Conservation (phyloP, 2,329 filamentous ascomycete genomes). For the Talaromyces amestolkiae region DNA sequence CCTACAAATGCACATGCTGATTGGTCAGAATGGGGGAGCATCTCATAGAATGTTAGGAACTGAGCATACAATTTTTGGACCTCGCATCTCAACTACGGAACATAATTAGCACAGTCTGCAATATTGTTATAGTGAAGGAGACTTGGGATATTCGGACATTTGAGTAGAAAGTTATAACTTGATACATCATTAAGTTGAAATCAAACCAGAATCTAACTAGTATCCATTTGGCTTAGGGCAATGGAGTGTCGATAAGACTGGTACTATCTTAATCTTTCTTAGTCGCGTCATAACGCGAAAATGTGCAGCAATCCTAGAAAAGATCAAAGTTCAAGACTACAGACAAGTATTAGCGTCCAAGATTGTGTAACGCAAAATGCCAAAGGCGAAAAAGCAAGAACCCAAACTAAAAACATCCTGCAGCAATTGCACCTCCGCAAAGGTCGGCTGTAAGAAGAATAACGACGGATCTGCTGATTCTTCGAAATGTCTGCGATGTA, state of each 20-base stretch:
- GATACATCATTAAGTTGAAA: background rate
- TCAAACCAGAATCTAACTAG: background rate
- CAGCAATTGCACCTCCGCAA: background rate
- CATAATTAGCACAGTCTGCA: background rate
- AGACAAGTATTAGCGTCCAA: background rate
- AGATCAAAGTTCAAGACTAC: background rate
- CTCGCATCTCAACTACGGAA: background rate
- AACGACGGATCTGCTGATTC: background rate
- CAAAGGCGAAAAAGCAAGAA: background rate
- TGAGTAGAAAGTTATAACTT: background rate
- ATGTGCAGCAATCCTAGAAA: background rate
- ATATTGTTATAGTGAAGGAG: background rate
- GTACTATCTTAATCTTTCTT: background rate
- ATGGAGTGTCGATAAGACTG: background rate
- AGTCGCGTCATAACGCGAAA: background rate
- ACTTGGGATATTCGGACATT: background rate
- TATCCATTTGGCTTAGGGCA: background rate
- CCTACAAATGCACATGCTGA: background rate
- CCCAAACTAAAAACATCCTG: background rate
- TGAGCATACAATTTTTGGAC: background rate
- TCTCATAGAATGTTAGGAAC: background rate
- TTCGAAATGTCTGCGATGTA: background rate
- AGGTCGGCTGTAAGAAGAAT: background rate
- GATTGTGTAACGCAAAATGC: background rate
- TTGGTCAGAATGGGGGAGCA: background rate